phyloP scores from a whole-genome alignment of 768 basidiomycete species.

The Tylopilus felleus region DNA sequence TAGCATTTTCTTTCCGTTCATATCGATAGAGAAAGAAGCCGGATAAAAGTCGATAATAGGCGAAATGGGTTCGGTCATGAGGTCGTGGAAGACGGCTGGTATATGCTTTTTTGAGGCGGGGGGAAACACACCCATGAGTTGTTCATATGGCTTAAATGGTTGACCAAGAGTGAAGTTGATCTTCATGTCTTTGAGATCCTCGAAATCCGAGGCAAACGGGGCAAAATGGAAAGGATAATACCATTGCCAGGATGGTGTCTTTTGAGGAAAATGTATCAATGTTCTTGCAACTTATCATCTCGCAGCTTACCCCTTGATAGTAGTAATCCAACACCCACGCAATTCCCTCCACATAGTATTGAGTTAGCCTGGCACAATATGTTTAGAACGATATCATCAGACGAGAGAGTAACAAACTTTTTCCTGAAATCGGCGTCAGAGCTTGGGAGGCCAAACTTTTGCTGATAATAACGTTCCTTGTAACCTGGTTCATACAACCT shows the following conservation, averaged over 20 bases:
- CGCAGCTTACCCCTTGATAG: slow-evolving; percentile 83
- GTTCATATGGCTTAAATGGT: slow-evolving; percentile 97
- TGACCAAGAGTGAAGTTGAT: slow-evolving; percentile 76
- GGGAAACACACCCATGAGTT: slow-evolving; percentile 98
- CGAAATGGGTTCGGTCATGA: slow-evolving; percentile 86
- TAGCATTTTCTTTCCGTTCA: slow-evolving; percentile 99
- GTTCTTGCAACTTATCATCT: background rate
- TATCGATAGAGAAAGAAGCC: slow-evolving; percentile 87
- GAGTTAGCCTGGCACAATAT: slow-evolving; percentile 56
- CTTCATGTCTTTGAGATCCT: slow-evolving; percentile 71
- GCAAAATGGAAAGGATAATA: slow-evolving; percentile 99
- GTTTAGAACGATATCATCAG: slow-evolving; percentile 4
- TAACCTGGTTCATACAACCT: slow-evolving; percentile 98
- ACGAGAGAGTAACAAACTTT: slow-evolving; percentile 46
- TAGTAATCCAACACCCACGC: slow-evolving; percentile 97
- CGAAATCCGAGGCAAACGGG: slow-evolving; percentile 95
- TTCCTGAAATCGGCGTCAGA: slow-evolving; percentile 71
- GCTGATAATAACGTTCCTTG: slow-evolving; percentile 88
- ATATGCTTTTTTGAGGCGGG: slow-evolving; percentile 85
- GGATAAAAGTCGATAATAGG: slow-evolving; percentile 98
- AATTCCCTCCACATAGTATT: slow-evolving; percentile 88
- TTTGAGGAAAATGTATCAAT: slow-evolving; percentile 19
- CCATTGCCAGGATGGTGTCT: slow-evolving; percentile 98
- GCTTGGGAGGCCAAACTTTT: slow-evolving; percentile 81
- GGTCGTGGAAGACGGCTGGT: slow-evolving; percentile 75